Percentiles rank a stretch among this genome's conserved stretches.
Conservation (phyloP, 2,329 filamentous ascomycete species). For the Fusarium odoratissimum region DNA sequence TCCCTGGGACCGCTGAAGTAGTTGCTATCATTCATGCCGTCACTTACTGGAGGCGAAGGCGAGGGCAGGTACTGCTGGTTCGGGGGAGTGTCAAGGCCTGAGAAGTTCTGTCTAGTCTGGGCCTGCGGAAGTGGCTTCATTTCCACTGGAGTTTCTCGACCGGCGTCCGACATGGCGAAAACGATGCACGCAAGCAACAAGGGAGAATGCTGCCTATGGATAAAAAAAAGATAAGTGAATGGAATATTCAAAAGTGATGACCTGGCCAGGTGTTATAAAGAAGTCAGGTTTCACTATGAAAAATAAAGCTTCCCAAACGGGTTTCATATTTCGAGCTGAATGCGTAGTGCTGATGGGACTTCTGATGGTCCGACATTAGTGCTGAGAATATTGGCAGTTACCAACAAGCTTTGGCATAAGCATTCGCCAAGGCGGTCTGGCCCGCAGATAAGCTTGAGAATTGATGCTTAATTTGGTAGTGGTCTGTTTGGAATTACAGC, state of each 20-base stretch:
- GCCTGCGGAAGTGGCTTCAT: not conserved
- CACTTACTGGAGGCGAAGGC: too few relatives aligned
- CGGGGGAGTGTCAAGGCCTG: not conserved
- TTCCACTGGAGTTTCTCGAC: not conserved
- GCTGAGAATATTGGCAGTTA: not conserved
- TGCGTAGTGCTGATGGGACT: not conserved
- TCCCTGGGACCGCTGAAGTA: constrained; percentile 76
- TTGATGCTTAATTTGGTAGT: not conserved
- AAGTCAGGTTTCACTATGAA: too few relatives aligned
- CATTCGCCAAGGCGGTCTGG: not conserved
- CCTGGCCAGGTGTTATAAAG: fast-evolving
- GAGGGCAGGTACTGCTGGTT: not conserved
- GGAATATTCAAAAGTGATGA: fast-evolving
- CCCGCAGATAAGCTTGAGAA: not conserved
- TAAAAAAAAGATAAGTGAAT: too few relatives aligned
- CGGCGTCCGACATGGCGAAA: not conserved
- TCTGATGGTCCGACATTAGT: not conserved
- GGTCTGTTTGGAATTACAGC: not conserved
- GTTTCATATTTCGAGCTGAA: not conserved
- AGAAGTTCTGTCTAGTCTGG: not conserved
- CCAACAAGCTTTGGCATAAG: not conserved
- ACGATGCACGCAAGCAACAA: fast-evolving
- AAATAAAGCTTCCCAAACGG: not conserved
- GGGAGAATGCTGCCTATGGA: not conserved
- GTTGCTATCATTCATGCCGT: constrained; percentile 56